Conservation (phyloP, 495 filamentous ascomycete species). For the Penicillium dipodomyicola region DNA sequence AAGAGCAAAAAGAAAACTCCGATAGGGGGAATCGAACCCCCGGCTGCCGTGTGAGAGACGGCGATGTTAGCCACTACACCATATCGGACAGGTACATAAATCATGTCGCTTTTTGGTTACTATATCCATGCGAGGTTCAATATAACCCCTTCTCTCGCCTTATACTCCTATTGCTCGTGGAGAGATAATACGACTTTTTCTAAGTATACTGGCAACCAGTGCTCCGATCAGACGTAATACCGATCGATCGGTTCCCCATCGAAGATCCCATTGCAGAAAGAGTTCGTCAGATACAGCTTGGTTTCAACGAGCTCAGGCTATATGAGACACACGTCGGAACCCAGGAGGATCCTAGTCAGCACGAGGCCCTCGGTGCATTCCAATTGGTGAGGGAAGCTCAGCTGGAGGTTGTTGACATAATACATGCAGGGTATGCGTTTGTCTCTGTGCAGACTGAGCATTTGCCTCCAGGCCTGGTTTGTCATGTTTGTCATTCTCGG, state of each 20-base stretch:
- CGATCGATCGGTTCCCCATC: background rate
- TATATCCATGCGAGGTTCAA: too few species aligned
- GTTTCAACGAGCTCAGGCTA: background rate
- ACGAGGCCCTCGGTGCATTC: conserved; percentile 1
- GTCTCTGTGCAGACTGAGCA: too few species aligned
- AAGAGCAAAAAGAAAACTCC: conserved; percentile 22
- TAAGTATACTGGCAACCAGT: too few species aligned
- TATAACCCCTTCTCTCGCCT: too few species aligned
- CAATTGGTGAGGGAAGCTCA: background rate
- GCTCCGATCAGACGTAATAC: background rate
- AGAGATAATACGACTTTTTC: too few species aligned
- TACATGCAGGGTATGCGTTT: too few species aligned
- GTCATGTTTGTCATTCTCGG: too few species aligned
- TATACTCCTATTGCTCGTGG: too few species aligned
- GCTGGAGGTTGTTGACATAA: too few species aligned
- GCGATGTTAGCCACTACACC: conserved; percentile 46
- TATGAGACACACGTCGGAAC: conserved; percentile 1
- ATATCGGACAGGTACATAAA: too few species aligned
- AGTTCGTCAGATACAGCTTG: background rate
- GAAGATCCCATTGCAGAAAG: background rate
- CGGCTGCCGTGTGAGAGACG: conserved; percentile 44
- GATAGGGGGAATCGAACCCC: conserved; percentile 44
- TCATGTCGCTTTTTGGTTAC: too few species aligned
- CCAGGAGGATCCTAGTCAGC: background rate
- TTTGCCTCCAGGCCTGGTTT: too few species aligned